A percentile compares a stretch with the other conserved stretches of the same genome.
Evolutionary conservation across 2,329 filamentous ascomycete genomes (phyloP).

Genomic region (Chaetomium olivaceum): DNA sequence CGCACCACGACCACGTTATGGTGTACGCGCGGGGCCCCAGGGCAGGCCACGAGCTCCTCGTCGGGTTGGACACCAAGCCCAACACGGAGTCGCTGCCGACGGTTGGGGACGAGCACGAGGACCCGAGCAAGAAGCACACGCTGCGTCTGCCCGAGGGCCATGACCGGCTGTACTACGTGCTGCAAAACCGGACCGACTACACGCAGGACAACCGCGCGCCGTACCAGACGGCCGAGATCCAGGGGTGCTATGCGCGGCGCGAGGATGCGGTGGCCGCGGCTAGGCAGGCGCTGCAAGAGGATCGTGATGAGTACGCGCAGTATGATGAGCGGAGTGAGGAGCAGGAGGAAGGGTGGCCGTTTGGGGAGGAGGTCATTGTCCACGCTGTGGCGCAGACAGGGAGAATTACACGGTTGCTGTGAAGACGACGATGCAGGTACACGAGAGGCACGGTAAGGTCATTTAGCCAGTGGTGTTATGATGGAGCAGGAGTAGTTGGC

Average conservation of each 20-base stretch:
- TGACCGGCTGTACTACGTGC: constrained; percentile 43
- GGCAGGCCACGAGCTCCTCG: constrained; percentile 41
- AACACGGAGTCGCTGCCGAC: constrained; percentile 39
- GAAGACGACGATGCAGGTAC: constrained; percentile 37
- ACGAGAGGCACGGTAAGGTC: constrained; percentile 30
- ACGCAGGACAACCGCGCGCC: constrained; percentile 40
- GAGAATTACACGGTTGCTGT: constrained; percentile 45
- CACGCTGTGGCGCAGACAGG: constrained; percentile 47
- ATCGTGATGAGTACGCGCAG: constrained; percentile 36
- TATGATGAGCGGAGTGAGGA: constrained; percentile 32
- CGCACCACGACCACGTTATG: constrained; percentile 42
- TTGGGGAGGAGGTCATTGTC: constrained; percentile 46
- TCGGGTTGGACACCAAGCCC: constrained; percentile 42
- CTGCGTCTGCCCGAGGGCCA: constrained; percentile 32
- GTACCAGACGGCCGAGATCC: constrained; percentile 42
- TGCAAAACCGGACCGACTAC: constrained; percentile 47
- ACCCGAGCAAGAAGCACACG: constrained; percentile 23
- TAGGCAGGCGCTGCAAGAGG: constrained; percentile 36
- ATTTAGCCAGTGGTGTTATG: neutral
- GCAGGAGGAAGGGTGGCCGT: constrained; percentile 43
- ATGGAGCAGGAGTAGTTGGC: neutral
- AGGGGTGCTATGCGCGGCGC: constrained; percentile 41
- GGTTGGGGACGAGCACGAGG: neutral
- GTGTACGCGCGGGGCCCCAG: constrained; percentile 41
- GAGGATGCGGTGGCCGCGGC: constrained; percentile 41